Evolutionary conservation across 306 rosid genomes (phyloP).

Genomic region (Cucurbita ficifolia): DNA sequence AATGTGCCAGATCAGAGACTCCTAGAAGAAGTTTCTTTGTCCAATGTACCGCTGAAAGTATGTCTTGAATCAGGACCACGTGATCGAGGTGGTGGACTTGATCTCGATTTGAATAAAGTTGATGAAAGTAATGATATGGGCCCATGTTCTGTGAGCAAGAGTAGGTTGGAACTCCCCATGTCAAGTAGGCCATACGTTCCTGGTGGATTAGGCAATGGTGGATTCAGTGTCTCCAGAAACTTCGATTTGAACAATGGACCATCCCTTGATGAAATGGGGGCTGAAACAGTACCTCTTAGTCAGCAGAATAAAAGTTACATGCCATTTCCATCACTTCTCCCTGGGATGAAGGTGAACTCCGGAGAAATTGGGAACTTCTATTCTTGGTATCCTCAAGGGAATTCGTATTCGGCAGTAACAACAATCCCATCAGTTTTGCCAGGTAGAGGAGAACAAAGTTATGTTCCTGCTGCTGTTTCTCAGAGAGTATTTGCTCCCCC

Average conservation of each 20-base stretch:
- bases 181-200: conserved; percentile 36
- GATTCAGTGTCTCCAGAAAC: conserved; percentile 46
- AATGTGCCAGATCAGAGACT: conserved; percentile 60
- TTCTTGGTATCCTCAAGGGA: conserved; percentile 70
- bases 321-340: conserved; percentile 30
- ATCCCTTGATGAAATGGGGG: conserved; percentile 53
- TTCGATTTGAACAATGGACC: conserved; percentile 95
- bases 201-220: conserved; percentile 53
- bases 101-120: conserved; percentile 67
- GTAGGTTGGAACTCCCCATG: conserved; percentile 36
- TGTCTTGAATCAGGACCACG: conserved; percentile 16
- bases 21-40: conserved; percentile 47
- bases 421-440: conserved; percentile 59
- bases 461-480: conserved; percentile 43
- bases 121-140: conserved; percentile 6
- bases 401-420: conserved; percentile 48
- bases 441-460: conserved; percentile 75
- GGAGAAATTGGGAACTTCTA: conserved; percentile 61
- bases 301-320: conserved; percentile 41
- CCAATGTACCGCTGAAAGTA: conserved; percentile 15
- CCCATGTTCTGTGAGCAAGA: conserved; percentile 28
- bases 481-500: conserved; percentile 69
- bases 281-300: conserved; percentile 33
- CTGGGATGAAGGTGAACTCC: conserved; percentile 42
- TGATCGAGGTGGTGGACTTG: conserved; percentile 50